Evolutionary conservation across 1,284 basidiomycete genomes (phyloP).

Genomic region (Mycena citricolor): DNA sequence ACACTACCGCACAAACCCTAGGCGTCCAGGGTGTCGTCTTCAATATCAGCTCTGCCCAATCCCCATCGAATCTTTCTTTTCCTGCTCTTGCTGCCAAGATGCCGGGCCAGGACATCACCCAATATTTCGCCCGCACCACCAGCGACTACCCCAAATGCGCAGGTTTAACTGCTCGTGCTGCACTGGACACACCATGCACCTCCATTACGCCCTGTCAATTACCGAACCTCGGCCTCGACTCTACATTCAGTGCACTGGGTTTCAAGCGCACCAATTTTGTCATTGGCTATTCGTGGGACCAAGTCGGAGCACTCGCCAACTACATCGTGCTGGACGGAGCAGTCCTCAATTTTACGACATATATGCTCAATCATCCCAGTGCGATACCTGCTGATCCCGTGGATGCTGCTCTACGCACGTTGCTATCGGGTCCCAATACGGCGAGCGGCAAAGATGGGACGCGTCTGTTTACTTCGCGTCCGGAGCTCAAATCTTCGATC

Average conservation of each 20-base stretch:
- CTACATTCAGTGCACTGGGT: constrained; percentile 60
- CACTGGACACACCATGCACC: constrained; percentile 75
- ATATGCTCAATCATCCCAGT: constrained; percentile 73
- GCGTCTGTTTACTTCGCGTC: constrained; percentile 73
- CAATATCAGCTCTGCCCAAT: constrained; percentile 65
- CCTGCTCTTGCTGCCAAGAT: constrained; percentile 53
- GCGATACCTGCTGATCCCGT: constrained; percentile 75
- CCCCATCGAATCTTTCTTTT: constrained; percentile 57
- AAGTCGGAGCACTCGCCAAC: constrained; percentile 66
- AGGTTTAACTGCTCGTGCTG: constrained; percentile 62
- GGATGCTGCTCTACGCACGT: constrained; percentile 80
- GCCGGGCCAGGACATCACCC: constrained; percentile 88
- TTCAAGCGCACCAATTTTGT: constrained; percentile 64
- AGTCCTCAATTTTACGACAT: constrained; percentile 92
- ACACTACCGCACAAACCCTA: constrained; percentile 60
- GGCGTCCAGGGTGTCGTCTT: constrained; percentile 79
- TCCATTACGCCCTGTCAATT: constrained; percentile 60
- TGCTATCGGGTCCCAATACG: constrained; percentile 52
- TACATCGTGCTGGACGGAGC: constrained; percentile 91
- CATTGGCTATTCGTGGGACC: constrained; percentile 88
- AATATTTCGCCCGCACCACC: constrained; percentile 72
- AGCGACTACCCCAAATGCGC: constrained; percentile 65
- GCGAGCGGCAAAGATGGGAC: constrained; percentile 87
- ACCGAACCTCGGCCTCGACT: constrained; percentile 49
- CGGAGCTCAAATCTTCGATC: constrained; percentile 66